Percentiles rank a stretch among this genome's conserved stretches.
Conservation (phyloP, 176 grass and related monocot genomes). For the Oryza glumipatula region DNA sequence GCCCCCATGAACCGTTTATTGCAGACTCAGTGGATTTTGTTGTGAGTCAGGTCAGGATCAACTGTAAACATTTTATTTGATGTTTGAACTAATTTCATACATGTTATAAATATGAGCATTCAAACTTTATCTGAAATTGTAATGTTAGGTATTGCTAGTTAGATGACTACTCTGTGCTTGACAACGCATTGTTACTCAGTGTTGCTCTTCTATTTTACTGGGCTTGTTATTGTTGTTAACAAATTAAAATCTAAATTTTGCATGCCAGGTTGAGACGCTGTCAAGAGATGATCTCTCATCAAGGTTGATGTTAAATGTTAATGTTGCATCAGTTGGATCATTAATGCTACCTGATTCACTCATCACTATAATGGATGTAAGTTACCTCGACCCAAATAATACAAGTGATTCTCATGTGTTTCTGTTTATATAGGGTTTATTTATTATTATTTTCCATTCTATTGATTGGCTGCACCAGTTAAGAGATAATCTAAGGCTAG, state of each 20-base stretch:
- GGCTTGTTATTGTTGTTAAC: conserved; percentile 20
- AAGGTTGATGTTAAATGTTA: conserved; percentile 94
- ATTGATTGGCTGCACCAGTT: not conserved
- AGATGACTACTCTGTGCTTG: conserved; percentile 20
- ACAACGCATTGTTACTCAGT: not conserved
- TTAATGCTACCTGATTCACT: conserved; percentile 80
- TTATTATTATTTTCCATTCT: conserved; percentile 15
- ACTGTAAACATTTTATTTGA: conserved; percentile 18
- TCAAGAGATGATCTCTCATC: conserved; percentile 88
- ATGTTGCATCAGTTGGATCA: conserved; percentile 86
- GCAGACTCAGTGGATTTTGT: conserved; percentile 99
- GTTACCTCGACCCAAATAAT: conserved; percentile 44
- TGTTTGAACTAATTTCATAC: conserved; percentile 18
- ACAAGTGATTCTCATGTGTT: conserved; percentile 1
- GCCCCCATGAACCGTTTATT: conserved; percentile 93
- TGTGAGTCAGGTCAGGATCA: conserved; percentile 69
- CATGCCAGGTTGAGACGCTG: conserved; percentile 80
- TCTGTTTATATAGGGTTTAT: not conserved
- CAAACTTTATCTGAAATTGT: conserved; percentile 5
- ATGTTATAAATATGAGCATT: conserved; percentile 18
- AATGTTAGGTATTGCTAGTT: not conserved
- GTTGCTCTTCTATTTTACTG: conserved; percentile 19
- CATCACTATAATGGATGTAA: conserved; percentile 99
- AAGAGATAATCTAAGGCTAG: conserved; percentile 17
- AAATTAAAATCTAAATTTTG: conserved; percentile 22